Base-by-base conservation (phyloP, 441 rosid genomes). In the Pelargonium cotyledonis region DNA sequence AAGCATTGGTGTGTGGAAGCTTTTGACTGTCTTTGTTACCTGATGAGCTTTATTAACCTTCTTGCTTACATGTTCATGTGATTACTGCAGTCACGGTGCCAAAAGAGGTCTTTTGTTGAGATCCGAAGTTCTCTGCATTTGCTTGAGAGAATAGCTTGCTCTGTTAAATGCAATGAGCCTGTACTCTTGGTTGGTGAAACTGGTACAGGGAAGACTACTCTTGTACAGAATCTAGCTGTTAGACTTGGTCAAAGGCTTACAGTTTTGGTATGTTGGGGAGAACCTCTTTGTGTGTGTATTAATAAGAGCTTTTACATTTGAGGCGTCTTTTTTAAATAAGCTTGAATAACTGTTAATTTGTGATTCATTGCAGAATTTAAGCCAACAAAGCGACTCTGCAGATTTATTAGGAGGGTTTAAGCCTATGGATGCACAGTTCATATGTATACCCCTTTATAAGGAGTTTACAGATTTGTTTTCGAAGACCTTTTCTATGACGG, bases 101-200 rank as follows among this genome's bases (percentile, higher is more conserved):
- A 81, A 38, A 88, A 77, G 43, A 88, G 80, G 73, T 81, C 74
- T 38, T 86, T 95, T 77, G 98, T 92, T 60, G 85, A 84, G 82
- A 91, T 88, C 68, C 86, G 84, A 69, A 88, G 88, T 77, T 89
- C 98, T 75, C 73, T 95, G 70, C 80, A 79, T 71, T 68, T 86
- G 61, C 96, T 95, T 46, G 99, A 92, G 85, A 87, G 82, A 79
- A 84, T 92, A 78, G 96, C 96, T 71, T 85, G 90, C 79, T 87
- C 90, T 75, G 90, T 90, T 12, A 88, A 86, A 85, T 76, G 81
- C 84, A 89, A 87, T 35, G 98, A 95, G 81, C 88, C 99, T 78
- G 92, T 95, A 81, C 95, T 95, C 70, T 83, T 95, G 81, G 97
- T 95, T 78, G 99, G 99, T 73, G 99, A 95, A 88, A 95, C 99